A percentile compares a stretch with the other conserved stretches of the same genome.
Evolutionary conservation across 1,284 basidiomycete species (phyloP).

Genomic region (Microbotryomycetes sp.): DNA sequence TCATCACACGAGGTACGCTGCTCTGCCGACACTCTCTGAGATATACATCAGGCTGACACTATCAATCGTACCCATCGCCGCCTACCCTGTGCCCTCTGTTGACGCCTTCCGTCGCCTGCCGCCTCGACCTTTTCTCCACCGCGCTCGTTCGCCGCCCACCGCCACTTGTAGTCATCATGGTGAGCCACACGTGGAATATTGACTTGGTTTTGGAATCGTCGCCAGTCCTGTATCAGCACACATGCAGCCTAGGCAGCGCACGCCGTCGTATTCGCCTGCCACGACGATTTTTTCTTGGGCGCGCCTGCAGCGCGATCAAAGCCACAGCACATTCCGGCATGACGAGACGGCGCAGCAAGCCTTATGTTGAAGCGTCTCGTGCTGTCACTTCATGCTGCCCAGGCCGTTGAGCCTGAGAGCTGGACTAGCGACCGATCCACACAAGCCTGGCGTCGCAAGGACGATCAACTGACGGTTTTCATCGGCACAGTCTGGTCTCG

Average conservation of each 20-base stretch:
- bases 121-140: not conserved
- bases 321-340: not conserved
- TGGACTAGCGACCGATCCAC: too few species aligned
- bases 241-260: too few species aligned
- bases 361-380: too few species aligned
- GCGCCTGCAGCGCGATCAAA: not conserved
- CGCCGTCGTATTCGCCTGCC: not conserved
- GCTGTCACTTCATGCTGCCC: too few species aligned
- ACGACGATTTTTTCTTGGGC: not conserved
- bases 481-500: slow-evolving; percentile 79
- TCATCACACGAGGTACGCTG: not conserved
- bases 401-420: too few species aligned
- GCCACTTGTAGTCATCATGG: not conserved
- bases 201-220: too few species aligned
- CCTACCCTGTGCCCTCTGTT: not conserved
- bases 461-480: too few species aligned
- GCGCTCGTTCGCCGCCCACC: not conserved
- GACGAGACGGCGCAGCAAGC: not conserved
- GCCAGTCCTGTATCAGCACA: too few species aligned
- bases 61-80: not conserved
- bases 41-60: not conserved
- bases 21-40: not conserved
- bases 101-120: not conserved
- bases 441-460: too few species aligned
- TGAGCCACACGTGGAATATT: too few species aligned